phyloP scores from a whole-genome alignment of 176 grass and related monocot genomes.

The Areca catechu region DNA sequence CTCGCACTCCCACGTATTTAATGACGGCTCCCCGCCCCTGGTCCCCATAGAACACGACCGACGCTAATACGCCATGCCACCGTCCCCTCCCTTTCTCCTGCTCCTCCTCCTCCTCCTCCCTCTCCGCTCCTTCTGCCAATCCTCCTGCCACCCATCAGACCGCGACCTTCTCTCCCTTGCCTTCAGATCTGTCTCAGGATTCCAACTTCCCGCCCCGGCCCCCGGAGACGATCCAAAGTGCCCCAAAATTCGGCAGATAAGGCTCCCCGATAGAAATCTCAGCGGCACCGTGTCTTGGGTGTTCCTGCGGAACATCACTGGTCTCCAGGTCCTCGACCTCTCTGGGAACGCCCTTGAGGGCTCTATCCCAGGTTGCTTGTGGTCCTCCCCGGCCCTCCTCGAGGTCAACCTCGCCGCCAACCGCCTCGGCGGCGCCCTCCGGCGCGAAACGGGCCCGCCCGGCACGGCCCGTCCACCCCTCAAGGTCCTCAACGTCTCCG shows the following conservation, averaged over 20 bases:
- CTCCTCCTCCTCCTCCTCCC: not conserved
- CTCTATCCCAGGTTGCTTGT: constrained; percentile 31
- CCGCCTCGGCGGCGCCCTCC: constrained; percentile 32
- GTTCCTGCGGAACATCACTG: constrained; percentile 29
- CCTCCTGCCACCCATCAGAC: constrained; percentile 21
- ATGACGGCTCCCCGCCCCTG: no score
- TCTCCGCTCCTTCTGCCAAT: constrained; percentile 1
- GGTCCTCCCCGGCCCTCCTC: constrained; percentile 37
- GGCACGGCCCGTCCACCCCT: not conserved
- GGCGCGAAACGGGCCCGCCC: constrained; percentile 3
- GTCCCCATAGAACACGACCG: no score
- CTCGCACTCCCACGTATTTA: no score
- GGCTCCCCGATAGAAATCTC: constrained; percentile 28
- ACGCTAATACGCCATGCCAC: no score
- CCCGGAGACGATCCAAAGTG: constrained; percentile 1
- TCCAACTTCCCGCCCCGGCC: not conserved
- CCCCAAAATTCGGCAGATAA: constrained; percentile 16
- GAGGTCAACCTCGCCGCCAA: constrained; percentile 49
- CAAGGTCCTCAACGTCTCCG: constrained; percentile 30
- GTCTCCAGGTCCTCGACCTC: constrained; percentile 50
- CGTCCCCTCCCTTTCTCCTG: no score
- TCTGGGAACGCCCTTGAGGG: constrained; percentile 56
- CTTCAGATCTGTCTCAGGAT: constrained; percentile 43
- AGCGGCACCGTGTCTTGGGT: constrained; percentile 43
- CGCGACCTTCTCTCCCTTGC: constrained; percentile 24